phyloP scores from a whole-genome alignment of 768 basidiomycete species.

The Exidia glandulosa region DNA sequence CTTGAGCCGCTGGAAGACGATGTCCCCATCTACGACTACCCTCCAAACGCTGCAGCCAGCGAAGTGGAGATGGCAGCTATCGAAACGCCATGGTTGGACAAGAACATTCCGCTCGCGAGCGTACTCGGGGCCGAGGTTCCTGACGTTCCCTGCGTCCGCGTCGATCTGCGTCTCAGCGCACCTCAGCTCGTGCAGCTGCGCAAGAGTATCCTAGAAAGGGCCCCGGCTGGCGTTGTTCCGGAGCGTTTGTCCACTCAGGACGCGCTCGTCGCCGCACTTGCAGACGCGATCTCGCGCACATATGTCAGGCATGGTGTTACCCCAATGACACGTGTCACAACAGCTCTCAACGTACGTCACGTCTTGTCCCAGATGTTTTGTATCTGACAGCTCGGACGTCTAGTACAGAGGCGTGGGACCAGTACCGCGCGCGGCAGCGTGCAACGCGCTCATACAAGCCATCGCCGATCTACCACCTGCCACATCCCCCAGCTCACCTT shows the following conservation, averaged over 20 bases:
- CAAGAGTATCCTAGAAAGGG: neutral
- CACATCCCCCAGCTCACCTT: neutral
- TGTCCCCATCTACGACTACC: neutral
- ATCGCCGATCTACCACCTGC: neutral
- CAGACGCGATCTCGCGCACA: neutral
- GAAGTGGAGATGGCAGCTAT: neutral
- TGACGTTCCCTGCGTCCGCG: neutral
- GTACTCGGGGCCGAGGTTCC: neutral
- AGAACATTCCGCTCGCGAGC: neutral
- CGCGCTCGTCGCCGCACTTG: neutral
- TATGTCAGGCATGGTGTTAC: neutral
- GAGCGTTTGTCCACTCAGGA: neutral
- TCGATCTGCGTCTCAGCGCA: neutral
- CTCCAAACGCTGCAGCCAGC: neutral
- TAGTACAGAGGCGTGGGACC: neutral
- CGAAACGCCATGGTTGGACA: neutral
- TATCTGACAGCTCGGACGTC: neutral
- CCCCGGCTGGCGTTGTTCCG: neutral
- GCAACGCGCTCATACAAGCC: neutral
- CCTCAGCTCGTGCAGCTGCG: neutral
- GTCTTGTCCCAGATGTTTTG: neutral
- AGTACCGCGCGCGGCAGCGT: neutral
- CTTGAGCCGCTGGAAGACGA: neutral
- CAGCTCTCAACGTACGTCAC: neutral
- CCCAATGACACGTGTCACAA: neutral